Base-by-base conservation (phyloP, 164 flowering plant genomes). In the Liriodendron chinense region DNA sequence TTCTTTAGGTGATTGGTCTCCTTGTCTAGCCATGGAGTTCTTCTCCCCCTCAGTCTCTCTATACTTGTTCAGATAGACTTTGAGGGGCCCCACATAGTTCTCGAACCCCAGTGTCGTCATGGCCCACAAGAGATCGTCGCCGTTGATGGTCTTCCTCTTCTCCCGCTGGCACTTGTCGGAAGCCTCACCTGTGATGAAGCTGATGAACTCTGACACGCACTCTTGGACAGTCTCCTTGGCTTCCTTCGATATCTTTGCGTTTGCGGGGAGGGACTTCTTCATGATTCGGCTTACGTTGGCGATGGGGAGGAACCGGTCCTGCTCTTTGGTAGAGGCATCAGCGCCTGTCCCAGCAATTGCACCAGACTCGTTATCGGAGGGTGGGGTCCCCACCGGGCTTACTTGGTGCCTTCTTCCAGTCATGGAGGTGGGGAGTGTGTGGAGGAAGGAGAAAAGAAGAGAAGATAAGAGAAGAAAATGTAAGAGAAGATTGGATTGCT, bases 181-280 rank as follows among this genome's bases (percentile, higher is more conserved):
- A 2, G 88, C 88, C 59, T 85, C 87, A 1, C 87, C 85, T 3
- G 87, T 85, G 65, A 85, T 69, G 84, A 85, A 85, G 84, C 88
- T 85, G 34, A 85, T 85, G 86, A 83, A 85, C 85, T 85, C 88
- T 0, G 86, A 83, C 1, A 84, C 88, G 47, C 88, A 85, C 61
- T 84, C 88, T 66, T 85, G 88, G 9, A 85, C 88, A 0, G 86
- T 84, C 63, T 85, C 86, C 34, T 85, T 85, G 20, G 88, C 86
- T 65, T 84, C 85, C 68, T 85, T 85, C 7, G 88, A 84, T 56
- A 85, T 79, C 76, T 85, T 85, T 10, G 86, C 86, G 22, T 84
- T 85, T 0, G 83, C 79, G 0, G 86, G 87, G 23, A 85, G 84
- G 9, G 85, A 75, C 43, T 81, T 82, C 71, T 85, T 85, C 87